Base-by-base conservation (phyloP, 2,329 filamentous ascomycete genomes). In the Zymoseptoria passerinii region DNA sequence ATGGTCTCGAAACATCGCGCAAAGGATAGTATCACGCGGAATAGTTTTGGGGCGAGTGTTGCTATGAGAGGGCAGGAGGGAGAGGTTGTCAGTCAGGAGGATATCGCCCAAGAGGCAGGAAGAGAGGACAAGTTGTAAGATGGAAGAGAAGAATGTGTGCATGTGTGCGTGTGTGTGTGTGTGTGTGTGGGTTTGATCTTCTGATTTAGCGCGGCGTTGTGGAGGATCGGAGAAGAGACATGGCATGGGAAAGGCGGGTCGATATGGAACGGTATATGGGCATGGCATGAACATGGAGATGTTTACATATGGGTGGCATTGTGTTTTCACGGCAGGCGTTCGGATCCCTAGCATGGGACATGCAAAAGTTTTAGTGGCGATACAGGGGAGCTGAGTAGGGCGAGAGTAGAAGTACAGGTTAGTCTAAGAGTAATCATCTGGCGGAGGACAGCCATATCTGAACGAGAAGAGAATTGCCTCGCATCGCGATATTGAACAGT, bases 11-110 rank as follows among this genome's bases (percentile, higher is more conserved):
- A 67, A 28, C 66, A 65, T 51, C 62, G 67, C 9, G 68, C 68
- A 5, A 66, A 56, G 9, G 68, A 71, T 53, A 69, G 68, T 50
- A 68, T 71, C 57, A 66, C 63, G 3, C 59, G 66, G 27, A 71
- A 71, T 50, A 63, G 57, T 48, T 61, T 70, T 50, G 68, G 68
- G 8, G 68, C 66, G 10, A 64, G 59, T 28, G 68, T 64, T 29
- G 66, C 65, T 7, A 40, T 67, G 61, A 55, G 63, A 35, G 67
- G 63, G 8, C 54, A 28, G n/a, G 55, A 58, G 19, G 60, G 60
- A 18, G 63, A 64, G 60, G 28, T 59, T 18, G 20, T 57, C 9
- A 28, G 35, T 16, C 28, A 19, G 52, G n/a, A 18, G n/a, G 27
- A 20, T 48, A n/a, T 3, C 6, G 40, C 18, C 6, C 18, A 18